Base-by-base conservation (phyloP, 2,329 filamentous ascomycete genomes). In the Neofusicoccum ribis region DNA sequence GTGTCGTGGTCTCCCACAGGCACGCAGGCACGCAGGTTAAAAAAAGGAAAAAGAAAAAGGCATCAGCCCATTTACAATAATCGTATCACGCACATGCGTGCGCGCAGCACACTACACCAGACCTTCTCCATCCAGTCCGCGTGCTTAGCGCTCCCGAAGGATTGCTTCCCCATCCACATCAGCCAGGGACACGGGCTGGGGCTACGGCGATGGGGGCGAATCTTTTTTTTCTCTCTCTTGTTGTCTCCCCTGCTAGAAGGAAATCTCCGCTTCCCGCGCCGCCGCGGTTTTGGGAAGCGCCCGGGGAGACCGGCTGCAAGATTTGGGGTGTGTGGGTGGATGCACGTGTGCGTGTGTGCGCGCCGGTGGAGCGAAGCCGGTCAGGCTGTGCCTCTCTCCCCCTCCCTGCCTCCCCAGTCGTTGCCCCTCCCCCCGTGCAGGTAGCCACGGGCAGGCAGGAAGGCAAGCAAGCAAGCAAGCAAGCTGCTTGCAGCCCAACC, bases 241-340 rank as follows among this genome's bases (percentile, higher is more conserved):
- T 17, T 27, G 15, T 27, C 23, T 20, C 17, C 46, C 9, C 46
- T 31, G 27, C 27, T 7, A 1, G 6, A 14, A 27, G 46, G 46
- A 31, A 49, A 49, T 49, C 23, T 49, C 12, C 14, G 46, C 46
- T 27, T 27, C 9, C 37, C 20, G n/a, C 27, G 11, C 52, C n/a
- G 17, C 37, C 31, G 52, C 52, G 46, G 39, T 44, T 58, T 46
- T 58, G 54, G 39, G 54, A 58, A 58, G 54, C 54, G 54, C 54
- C 54, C 54, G 54, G 54, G 54, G 54, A 58, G 44, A 39, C 39
- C 17, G 36, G 54, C 23, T 58, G 44, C 36, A n/a, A 14, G 39
- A 37, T 27, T 31, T 31, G 27, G 27, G 27, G 27, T 31, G 23
- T 11, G 17, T 11, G 17, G 17, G n/a, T 27, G 46, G 39, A 46